Conservation (phyloP, 108 stramenopile species). For the Chaetoceros muelleri region DNA sequence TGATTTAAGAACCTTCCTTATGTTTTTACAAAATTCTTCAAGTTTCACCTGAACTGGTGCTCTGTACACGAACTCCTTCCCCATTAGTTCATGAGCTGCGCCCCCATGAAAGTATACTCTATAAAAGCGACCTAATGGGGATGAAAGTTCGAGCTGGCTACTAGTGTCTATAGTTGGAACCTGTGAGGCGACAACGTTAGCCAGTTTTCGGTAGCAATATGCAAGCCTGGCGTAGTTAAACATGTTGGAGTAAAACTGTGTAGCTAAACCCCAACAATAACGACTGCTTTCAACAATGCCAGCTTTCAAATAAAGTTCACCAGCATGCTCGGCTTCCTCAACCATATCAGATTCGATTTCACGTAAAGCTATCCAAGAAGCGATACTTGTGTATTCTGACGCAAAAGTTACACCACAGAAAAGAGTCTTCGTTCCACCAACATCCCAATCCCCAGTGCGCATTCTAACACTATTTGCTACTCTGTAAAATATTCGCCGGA, state of each 20-base stretch:
- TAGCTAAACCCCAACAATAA: slow-evolving; percentile 62
- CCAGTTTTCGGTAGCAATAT: slow-evolving; percentile 51
- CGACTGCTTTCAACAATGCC: slow-evolving; percentile 76
- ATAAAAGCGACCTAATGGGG: slow-evolving; percentile 71
- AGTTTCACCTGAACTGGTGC: slow-evolving; percentile 45
- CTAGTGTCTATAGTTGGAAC: slow-evolving; percentile 68
- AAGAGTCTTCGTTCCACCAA: slow-evolving; percentile 46
- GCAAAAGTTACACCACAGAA: slow-evolving; percentile 69
- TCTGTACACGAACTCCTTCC: slow-evolving; percentile 74
- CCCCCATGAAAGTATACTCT: slow-evolving; percentile 86
- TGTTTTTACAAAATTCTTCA: slow-evolving; percentile 53
- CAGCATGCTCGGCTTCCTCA: slow-evolving; percentile 71
- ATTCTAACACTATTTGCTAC: slow-evolving; percentile 64
- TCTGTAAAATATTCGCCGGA: slow-evolving; percentile 73
- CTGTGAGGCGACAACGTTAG: slow-evolving; percentile 49
- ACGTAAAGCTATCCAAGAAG: slow-evolving; percentile 56
- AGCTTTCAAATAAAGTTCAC: slow-evolving; percentile 64
- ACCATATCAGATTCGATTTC: slow-evolving; percentile 81
- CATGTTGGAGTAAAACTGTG: slow-evolving; percentile 66
- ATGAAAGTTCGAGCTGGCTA: slow-evolving; percentile 51
- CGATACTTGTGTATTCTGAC: slow-evolving; percentile 48
- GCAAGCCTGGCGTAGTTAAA: slow-evolving; percentile 73
- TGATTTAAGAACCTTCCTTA: slow-evolving; percentile 48
- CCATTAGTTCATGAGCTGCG: slow-evolving; percentile 78
- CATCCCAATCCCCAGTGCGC: slow-evolving; percentile 56